Conservation (phyloP, 116 monocot species). For the Papilionanthe hybrid region DNA sequence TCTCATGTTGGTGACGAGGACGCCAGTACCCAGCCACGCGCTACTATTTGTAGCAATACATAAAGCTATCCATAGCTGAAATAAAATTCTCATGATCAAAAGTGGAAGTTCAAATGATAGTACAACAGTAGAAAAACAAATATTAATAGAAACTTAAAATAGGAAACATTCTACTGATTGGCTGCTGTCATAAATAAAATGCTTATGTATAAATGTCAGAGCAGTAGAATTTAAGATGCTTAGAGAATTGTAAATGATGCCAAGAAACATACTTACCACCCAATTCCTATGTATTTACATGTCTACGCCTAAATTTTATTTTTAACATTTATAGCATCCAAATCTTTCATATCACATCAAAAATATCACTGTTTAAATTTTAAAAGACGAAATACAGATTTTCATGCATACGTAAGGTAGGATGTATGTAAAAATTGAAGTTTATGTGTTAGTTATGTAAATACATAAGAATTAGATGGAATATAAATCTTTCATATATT, state of each 20-base stretch:
- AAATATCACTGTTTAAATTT: too few relatives aligned
- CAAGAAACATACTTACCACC: too few relatives aligned
- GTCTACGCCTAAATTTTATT: too few relatives aligned
- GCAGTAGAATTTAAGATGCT: not conserved
- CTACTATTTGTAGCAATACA: slow-evolving; percentile 77
- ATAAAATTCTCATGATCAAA: not conserved
- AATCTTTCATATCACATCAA: too few relatives aligned
- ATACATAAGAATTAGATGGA: too few relatives aligned
- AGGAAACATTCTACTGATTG: not conserved
- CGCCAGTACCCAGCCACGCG: slow-evolving; percentile 79
- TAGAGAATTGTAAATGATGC: not conserved
- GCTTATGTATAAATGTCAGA: not conserved
- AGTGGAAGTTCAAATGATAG: not conserved
- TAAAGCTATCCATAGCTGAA: slow-evolving; percentile 80
- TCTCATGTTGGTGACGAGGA: slow-evolving; percentile 93
- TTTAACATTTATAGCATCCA: too few relatives aligned
- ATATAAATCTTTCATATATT: too few relatives aligned
- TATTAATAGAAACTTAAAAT: not conserved
- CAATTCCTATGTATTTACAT: too few relatives aligned
- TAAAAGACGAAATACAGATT: too few relatives aligned
- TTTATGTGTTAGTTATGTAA: too few relatives aligned
- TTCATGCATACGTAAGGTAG: too few relatives aligned
- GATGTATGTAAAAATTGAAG: too few relatives aligned
- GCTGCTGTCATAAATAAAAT: not conserved
- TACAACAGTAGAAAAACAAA: not conserved